phyloP scores from a whole-genome alignment of 345 rosid genomes.

The Acer campestre region DNA sequence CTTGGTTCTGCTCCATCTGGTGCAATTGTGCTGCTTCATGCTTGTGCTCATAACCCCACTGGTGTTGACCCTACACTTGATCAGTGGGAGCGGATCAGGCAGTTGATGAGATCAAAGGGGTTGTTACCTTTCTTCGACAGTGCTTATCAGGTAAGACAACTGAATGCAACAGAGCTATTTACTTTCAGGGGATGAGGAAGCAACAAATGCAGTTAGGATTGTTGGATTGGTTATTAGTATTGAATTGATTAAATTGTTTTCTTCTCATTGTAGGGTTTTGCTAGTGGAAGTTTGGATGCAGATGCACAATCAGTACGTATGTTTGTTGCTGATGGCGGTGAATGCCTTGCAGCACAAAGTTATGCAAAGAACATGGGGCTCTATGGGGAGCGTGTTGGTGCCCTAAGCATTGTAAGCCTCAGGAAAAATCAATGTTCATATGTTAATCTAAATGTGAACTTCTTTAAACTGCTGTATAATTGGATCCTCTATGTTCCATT shows the following conservation, averaged over 20 bases:
- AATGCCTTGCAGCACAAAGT: conserved; percentile 85
- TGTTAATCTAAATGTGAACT: not conserved
- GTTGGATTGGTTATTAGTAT: not conserved
- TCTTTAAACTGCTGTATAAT: not conserved
- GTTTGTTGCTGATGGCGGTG: conserved; percentile 92
- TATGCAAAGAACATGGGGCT: conserved; percentile 96
- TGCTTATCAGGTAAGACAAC: conserved; percentile 75
- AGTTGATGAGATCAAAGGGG: conserved; percentile 70
- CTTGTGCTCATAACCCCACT: conserved; percentile 98
- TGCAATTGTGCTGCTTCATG: conserved; percentile 89
- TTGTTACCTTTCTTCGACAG: conserved; percentile 94
- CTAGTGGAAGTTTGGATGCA: conserved; percentile 81
- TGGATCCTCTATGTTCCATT: not conserved
- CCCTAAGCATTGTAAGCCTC: conserved; percentile 87
- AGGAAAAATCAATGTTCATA: not conserved
- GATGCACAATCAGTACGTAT: conserved; percentile 77
- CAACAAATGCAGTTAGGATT: not conserved
- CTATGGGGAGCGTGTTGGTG: conserved; percentile 95
- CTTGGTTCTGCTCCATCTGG: conserved; percentile 88
- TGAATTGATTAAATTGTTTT: conserved; percentile 7
- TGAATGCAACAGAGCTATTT: not conserved
- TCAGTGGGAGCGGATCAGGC: conserved; percentile 90
- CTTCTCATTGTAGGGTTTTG: conserved; percentile 63
- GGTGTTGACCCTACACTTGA: conserved; percentile 91
- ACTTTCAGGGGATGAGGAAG: not conserved